A percentile compares a stretch with the other conserved stretches of the same genome.
phyloP scores from a whole-genome alignment of 2,329 filamentous ascomycete species.

The Fusarium vanettenii region DNA sequence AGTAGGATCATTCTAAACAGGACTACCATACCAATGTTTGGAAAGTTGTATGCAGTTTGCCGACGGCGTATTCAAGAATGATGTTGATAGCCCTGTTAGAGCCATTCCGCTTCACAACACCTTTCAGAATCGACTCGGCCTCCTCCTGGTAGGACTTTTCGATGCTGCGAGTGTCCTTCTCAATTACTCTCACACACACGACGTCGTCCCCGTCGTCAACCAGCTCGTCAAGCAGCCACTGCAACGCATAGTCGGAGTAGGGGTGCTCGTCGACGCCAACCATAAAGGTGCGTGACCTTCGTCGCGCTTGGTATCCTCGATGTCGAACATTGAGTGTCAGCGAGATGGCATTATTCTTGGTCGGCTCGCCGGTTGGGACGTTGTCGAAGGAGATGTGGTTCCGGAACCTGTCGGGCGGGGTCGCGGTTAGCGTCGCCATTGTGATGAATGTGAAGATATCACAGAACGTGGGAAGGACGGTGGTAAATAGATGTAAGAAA shows the following conservation, averaged over 20 bases:
- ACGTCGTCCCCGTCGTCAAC: slow-evolving; percentile 95
- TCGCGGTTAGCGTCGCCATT: slow-evolving; percentile 59
- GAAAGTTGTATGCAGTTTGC: slow-evolving; percentile 90
- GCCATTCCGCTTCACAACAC: slow-evolving; percentile 81
- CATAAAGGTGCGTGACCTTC: slow-evolving; percentile 87
- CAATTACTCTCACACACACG: slow-evolving; percentile 88
- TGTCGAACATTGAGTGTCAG: slow-evolving; percentile 89
- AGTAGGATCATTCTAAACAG: not conserved
- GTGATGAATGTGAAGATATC: slow-evolving; percentile 24
- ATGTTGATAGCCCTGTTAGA: slow-evolving; percentile 86
- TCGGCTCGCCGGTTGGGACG: slow-evolving; percentile 66
- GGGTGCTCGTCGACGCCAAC: slow-evolving; percentile 91
- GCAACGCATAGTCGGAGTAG: slow-evolving; percentile 91
- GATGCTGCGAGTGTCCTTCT: slow-evolving; percentile 80
- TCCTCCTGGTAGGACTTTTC: slow-evolving; percentile 80
- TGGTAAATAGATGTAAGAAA: slow-evolving; percentile 16
- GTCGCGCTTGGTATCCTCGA: slow-evolving; percentile 83
- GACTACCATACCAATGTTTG: slow-evolving; percentile 78
- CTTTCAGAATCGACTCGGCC: slow-evolving; percentile 78
- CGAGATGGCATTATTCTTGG: slow-evolving; percentile 71
- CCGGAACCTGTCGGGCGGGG: slow-evolving; percentile 63
- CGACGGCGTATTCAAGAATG: slow-evolving; percentile 87
- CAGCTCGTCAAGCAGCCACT: slow-evolving; percentile 92
- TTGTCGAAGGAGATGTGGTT: slow-evolving; percentile 72
- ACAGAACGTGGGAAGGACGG: slow-evolving; percentile 18